phyloP scores from a whole-genome alignment of 2,329 filamentous ascomycete species.

The Trichothecium sympodiale region DNA sequence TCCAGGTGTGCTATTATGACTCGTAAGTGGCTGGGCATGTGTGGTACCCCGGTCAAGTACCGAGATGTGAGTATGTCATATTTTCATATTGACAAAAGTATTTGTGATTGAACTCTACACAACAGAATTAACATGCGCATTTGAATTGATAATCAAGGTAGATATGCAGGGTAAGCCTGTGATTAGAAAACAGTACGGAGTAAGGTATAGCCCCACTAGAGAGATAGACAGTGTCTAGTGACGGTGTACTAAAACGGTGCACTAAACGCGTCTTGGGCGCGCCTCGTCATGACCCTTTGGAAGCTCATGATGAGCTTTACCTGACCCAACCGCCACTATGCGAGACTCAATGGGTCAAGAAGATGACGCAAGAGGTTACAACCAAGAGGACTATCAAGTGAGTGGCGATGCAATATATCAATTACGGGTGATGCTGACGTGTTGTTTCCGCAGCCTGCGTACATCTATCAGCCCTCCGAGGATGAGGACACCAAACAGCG shows the following conservation, averaged over 20 bases:
- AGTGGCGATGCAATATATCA: neutral
- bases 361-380: constrained; percentile 11
- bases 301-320: neutral
- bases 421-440: neutral
- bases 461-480: constrained; percentile 46
- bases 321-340: neutral
- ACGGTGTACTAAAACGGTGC: neutral
- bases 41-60: too few species aligned
- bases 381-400: constrained; percentile 36
- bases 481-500: constrained; percentile 22
- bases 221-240: constrained; percentile 1
- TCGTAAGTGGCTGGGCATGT: too few species aligned
- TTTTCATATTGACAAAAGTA: too few species aligned
- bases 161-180: too few species aligned
- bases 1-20: too few species aligned
- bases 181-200: too few species aligned
- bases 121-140: too few species aligned
- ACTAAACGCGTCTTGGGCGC: constrained; percentile 3
- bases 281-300: neutral
- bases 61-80: too few species aligned
- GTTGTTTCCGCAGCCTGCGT: constrained; percentile 37
- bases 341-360: neutral
- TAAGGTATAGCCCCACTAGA: too few species aligned
- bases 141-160: too few species aligned
- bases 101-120: too few species aligned